Evolutionary conservation across 2,329 filamentous ascomycete species (phyloP), one percentile per base, ranked within the genome.

Genomic region (Clonostachys sp.): DNA sequence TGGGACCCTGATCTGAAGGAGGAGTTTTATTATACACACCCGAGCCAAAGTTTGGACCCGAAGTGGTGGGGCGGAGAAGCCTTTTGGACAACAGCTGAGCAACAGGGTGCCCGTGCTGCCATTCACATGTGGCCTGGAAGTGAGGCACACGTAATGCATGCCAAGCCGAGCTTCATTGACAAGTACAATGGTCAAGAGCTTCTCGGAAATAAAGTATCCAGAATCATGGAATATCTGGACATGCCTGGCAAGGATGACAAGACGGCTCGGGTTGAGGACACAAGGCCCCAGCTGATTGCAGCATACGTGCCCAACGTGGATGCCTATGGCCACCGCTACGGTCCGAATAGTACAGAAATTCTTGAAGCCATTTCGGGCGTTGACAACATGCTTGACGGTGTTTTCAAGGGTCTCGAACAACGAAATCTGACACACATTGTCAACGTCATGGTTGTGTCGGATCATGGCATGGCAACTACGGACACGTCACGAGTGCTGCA

Each of bases 111-210:
- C 34, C 80, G 81, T 48, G 83, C 85, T 33, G 94, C 90, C 1
- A 83, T 99, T 24, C 94, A 99, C 64, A 99, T 99, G 94, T 99
- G 94, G 94, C 94, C 94, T 2, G 94, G 94, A 3, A 95, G 89
- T 41, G 94, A 99, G 68, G 91, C 91, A 6, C 85, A 90, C 62
- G 87, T 95, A 51, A 75, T 82, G 12, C 74, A 77, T n/a, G 73
- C 84, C 16, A 84, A 91, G 52, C 89, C 91, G 3, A 84, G 82
- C 10, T 89, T 89, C 58, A 65, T 97, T 44, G 94, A 97, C 69
- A 86, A 83, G 57, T 99, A 81, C 70, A 92, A 96, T 55, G 84
- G 82, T 9, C 79, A 85, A 1, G 91, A 96, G 68, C 62, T 73
- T 34, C 75, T 99, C 2, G 64, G 80, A 0, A 80, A 77, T 35